phyloP scores from a whole-genome alignment of 164 flowering plant species.

The Vitis cinerea region DNA sequence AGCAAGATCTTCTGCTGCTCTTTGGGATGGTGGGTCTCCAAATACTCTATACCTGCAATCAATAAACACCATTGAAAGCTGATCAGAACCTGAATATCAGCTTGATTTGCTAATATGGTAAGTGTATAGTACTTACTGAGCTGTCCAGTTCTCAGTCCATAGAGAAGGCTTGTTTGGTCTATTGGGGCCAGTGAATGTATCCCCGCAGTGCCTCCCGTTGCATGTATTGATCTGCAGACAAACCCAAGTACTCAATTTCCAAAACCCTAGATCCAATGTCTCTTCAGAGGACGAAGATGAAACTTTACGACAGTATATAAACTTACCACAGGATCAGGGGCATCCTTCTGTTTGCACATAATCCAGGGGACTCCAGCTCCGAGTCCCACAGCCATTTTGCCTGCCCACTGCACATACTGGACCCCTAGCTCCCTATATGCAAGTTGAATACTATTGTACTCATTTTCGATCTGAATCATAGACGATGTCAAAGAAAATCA shows the following conservation, averaged over 20 bases:
- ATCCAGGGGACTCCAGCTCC: slow-evolving; percentile 86
- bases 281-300: too few relatives aligned
- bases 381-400: slow-evolving; percentile 50
- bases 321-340: slow-evolving; percentile 80
- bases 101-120: neutral
- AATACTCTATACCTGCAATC: slow-evolving; percentile 69
- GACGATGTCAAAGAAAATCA: too few relatives aligned
- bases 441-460: slow-evolving; percentile 64
- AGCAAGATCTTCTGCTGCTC: slow-evolving; percentile 90
- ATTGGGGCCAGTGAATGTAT: slow-evolving; percentile 87
- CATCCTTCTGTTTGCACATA: slow-evolving; percentile 96
- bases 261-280: too few relatives aligned
- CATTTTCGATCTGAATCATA: slow-evolving; percentile 76
- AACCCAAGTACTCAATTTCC: neutral
- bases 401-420: slow-evolving; percentile 86
- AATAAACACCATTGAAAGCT: neutral
- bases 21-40: slow-evolving; percentile 89
- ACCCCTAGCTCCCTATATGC: slow-evolving; percentile 52
- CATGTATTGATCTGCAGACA: slow-evolving; percentile 71
- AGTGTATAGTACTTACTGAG: slow-evolving; percentile 54
- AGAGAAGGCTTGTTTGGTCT: slow-evolving; percentile 68
- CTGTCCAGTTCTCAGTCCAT: slow-evolving; percentile 99
- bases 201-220: slow-evolving; percentile 96
- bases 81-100: neutral
- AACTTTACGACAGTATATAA: neutral